Percentiles rank a stretch among this genome's conserved stretches.
These are phyloP conservation scores for Fulvia fulva DNA, from an alignment of 2,329 filamentous ascomycete genomes.

Conservation along the genomic window DNA sequence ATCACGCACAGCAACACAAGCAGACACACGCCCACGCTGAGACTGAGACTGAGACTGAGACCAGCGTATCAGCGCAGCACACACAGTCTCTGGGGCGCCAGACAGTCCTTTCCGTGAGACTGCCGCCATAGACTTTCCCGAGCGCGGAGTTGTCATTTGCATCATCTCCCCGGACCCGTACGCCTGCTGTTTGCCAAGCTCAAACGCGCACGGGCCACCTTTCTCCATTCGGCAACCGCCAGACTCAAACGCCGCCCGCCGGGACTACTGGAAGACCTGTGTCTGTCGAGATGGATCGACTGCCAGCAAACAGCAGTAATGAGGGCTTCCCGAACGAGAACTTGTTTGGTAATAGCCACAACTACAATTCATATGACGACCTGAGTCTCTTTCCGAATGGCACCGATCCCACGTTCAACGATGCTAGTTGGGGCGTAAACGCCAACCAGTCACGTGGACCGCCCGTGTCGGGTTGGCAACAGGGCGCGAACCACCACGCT, in stretches of 20 bases:
- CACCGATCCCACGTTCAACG: conserved; percentile 25
- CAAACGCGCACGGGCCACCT: conserved; percentile 8
- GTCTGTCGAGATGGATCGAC: conserved; percentile 12
- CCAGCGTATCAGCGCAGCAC: not conserved
- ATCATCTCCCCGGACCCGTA: not conserved
- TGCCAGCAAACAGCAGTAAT: conserved; percentile 12
- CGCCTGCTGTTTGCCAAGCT: not conserved
- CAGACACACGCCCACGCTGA: not conserved
- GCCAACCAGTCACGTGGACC: conserved; percentile 31
- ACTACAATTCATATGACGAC: conserved; percentile 31
- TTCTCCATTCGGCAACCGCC: conserved; percentile 7
- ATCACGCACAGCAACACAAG: not conserved
- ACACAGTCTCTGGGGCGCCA: not conserved
- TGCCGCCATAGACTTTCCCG: conserved; percentile 7
- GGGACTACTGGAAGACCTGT: not conserved
- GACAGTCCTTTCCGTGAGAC: not conserved
- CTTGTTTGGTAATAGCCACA: conserved; percentile 30
- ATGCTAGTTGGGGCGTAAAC: conserved; percentile 34
- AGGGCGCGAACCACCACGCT: conserved; percentile 26
- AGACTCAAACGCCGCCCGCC: not conserved
- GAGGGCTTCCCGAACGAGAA: conserved; percentile 26
- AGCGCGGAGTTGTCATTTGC: conserved; percentile 3
- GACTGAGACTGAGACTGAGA: not conserved
- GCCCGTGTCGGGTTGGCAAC: conserved; percentile 23
- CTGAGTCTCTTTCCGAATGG: conserved; percentile 27